These are phyloP conservation scores for Beta lomatogona DNA, from an alignment of 179 eudicot species.

Conservation along the genomic window DNA sequence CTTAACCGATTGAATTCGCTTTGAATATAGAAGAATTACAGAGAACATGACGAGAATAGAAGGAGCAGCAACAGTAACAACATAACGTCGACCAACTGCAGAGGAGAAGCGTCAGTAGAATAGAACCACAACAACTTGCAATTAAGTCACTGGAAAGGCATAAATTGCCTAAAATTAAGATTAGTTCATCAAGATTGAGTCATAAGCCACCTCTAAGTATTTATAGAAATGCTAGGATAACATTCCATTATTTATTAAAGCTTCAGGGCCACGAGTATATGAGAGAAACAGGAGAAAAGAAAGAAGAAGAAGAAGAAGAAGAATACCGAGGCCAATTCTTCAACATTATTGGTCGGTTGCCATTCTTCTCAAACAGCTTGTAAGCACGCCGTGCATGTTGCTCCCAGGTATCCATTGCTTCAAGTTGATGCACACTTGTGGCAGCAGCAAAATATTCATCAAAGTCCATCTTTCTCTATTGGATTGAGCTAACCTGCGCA, in stretches of 20 bases:
- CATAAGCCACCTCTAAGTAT: not conserved
- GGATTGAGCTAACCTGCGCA: constrained; percentile 65
- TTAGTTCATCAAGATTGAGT: not conserved
- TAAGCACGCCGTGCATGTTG: constrained; percentile 72
- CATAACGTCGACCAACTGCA: too few species aligned
- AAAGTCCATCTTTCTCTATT: constrained; percentile 67
- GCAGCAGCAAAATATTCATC: constrained; percentile 82
- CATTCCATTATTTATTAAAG: not conserved
- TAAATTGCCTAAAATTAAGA: not conserved
- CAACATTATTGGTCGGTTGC: constrained; percentile 83
- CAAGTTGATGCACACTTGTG: constrained; percentile 69
- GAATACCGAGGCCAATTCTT: constrained; percentile 82
- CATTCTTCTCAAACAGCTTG: constrained; percentile 83
- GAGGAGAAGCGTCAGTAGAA: too few species aligned
- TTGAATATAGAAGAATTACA: too few species aligned
- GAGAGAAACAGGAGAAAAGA: constrained; percentile 4
- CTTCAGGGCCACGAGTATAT: not conserved
- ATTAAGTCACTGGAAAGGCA: not conserved
- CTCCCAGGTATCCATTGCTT: constrained; percentile 75
- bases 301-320: not conserved
- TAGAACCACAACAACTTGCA: not conserved
- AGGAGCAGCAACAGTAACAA: too few species aligned
- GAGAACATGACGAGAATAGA: too few species aligned
- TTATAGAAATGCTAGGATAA: not conserved
- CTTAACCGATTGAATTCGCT: too few species aligned